phyloP scores from a whole-genome alignment of 352 stramenopile species.

The Halophytophthora polymorphica region DNA sequence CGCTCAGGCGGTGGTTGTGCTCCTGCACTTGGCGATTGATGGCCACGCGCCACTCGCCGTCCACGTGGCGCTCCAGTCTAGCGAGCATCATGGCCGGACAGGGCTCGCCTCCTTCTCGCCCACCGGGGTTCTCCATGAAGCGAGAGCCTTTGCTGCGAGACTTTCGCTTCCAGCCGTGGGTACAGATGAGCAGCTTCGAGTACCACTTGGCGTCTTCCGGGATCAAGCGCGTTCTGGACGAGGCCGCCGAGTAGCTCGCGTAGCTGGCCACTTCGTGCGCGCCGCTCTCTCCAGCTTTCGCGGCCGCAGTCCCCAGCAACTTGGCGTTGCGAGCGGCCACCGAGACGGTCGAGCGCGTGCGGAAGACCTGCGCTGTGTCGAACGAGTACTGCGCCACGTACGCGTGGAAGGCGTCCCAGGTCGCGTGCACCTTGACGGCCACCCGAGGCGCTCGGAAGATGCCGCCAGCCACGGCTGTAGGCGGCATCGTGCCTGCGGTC shows the following conservation, averaged over 20 bases:
- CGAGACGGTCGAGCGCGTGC: constrained; percentile 70
- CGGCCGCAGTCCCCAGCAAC: constrained; percentile 16
- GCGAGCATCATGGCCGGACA: constrained; percentile 73
- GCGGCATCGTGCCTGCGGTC: constrained; percentile 29
- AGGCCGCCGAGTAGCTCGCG: constrained; percentile 23
- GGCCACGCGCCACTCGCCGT: constrained; percentile 60
- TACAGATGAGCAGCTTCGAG: constrained; percentile 77
- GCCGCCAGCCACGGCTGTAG: constrained; percentile 23
- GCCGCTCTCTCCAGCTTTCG: constrained; percentile 15
- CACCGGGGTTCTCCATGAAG: not conserved
- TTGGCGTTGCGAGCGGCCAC: constrained; percentile 59
- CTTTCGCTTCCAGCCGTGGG: constrained; percentile 71
- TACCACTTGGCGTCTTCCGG: constrained; percentile 64
- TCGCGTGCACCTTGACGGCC: constrained; percentile 41
- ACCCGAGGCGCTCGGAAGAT: constrained; percentile 33
- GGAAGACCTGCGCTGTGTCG: constrained; percentile 64
- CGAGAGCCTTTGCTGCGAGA: constrained; percentile 35
- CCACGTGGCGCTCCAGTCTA: constrained; percentile 57
- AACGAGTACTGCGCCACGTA: constrained; percentile 53
- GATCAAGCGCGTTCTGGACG: constrained; percentile 34
- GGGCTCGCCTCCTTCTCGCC: constrained; percentile 13
- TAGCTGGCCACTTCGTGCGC: constrained; percentile 33
- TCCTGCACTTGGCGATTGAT: constrained; percentile 65
- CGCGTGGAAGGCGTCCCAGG: constrained; percentile 61
- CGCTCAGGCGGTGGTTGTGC: constrained; percentile 52